phyloP scores from a whole-genome alignment of 2,329 filamentous ascomycete species.

The Neoarthrinium moseri region DNA sequence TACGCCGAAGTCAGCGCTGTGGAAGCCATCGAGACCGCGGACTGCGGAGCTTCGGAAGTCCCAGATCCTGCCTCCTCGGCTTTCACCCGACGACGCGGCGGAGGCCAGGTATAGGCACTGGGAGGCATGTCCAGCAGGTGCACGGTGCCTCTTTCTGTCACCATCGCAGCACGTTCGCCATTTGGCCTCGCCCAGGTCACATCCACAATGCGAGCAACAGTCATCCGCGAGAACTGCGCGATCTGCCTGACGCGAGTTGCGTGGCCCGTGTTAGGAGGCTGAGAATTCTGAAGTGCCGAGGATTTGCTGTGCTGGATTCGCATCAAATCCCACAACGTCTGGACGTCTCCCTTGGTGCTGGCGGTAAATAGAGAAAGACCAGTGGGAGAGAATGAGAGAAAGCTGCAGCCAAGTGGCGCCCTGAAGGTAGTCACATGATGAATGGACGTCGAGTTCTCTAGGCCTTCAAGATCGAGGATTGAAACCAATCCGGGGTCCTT shows the following conservation, averaged over 20 bases:
- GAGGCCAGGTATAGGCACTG: slow-evolving; percentile 84
- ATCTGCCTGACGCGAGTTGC: slow-evolving; percentile 74
- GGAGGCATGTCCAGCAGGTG: slow-evolving; percentile 87
- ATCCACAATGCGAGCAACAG: slow-evolving; percentile 85
- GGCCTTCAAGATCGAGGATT: slow-evolving; percentile 66
- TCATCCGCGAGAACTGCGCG: slow-evolving; percentile 87
- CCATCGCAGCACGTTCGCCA: slow-evolving; percentile 80
- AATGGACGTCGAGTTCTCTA: slow-evolving; percentile 51
- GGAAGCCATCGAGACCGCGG: slow-evolving; percentile 67
- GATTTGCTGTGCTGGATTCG: slow-evolving; percentile 62
- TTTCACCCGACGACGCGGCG: slow-evolving; percentile 55
- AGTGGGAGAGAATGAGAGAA: slow-evolving; percentile 73
- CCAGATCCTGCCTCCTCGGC: slow-evolving; percentile 44
- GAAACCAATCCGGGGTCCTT: slow-evolving; percentile 74
- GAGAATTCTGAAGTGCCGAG: slow-evolving; percentile 55
- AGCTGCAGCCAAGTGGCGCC: slow-evolving; percentile 73
- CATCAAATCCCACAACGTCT: slow-evolving; percentile 79
- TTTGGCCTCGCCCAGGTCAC: slow-evolving; percentile 82
- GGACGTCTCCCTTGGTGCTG: slow-evolving; percentile 80
- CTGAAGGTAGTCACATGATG: slow-evolving; percentile 71
- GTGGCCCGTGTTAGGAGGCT: slow-evolving; percentile 40
- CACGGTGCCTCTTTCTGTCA: slow-evolving; percentile 92
- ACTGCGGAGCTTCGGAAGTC: slow-evolving; percentile 46
- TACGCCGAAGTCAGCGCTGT: slow-evolving; percentile 70
- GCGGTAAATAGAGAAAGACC: slow-evolving; percentile 75